Evolutionary conservation across 305 asterid species (phyloP).

Genomic region (Solanum hybrid): DNA sequence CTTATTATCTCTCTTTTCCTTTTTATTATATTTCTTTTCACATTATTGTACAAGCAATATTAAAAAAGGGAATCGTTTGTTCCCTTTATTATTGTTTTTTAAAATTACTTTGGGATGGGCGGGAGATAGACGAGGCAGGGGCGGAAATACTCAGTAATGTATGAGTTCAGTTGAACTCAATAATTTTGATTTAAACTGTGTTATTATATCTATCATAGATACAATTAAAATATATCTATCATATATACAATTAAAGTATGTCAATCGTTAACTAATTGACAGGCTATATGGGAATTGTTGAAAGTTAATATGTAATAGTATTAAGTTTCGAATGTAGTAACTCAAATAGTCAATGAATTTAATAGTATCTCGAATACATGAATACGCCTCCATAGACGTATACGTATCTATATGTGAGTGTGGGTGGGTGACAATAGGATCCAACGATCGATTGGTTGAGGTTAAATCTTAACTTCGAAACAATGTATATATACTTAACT

Average conservation of each 20-base stretch:
- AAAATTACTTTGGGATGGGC: too few relatives aligned
- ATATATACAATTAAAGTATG: too few relatives aligned
- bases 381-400: not conserved
- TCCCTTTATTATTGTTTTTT: too few relatives aligned
- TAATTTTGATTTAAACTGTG: too few relatives aligned
- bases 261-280: not conserved
- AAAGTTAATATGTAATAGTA: too few relatives aligned
- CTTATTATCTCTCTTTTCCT: too few relatives aligned
- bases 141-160: too few relatives aligned
- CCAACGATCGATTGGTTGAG: not conserved
- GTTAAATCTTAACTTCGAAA: slow-evolving; percentile 18
- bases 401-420: not conserved
- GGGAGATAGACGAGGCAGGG: not conserved
- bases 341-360: not conserved
- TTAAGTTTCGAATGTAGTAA: too few relatives aligned
- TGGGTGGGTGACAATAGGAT: not conserved
- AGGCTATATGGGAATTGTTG: not conserved
- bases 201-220: too few relatives aligned
- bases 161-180: not conserved
- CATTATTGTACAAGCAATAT: too few relatives aligned
- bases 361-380: not conserved
- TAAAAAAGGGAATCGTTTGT: too few relatives aligned
- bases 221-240: not conserved
- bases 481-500: slow-evolving; percentile 1
- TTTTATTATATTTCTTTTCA: too few relatives aligned